These are phyloP conservation scores for Trypanosoma vivax DNA, from an alignment of 208 protist genomes.

Conservation along the genomic window DNA sequence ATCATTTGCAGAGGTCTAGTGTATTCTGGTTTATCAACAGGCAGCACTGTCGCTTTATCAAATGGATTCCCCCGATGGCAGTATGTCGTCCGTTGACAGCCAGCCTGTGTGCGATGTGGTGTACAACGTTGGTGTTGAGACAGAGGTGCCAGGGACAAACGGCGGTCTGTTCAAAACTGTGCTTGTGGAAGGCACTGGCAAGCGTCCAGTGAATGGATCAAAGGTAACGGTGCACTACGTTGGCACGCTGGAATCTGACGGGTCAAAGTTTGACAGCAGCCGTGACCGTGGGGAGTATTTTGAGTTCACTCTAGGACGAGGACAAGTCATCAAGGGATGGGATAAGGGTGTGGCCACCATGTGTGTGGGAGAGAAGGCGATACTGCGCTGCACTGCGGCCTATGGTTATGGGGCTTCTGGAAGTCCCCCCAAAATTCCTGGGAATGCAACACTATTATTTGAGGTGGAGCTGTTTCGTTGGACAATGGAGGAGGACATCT, in stretches of 20 bases:
- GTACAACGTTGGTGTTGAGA: conserved; percentile 62
- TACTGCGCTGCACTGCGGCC: conserved; percentile 58
- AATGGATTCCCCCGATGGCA: conserved; percentile 14
- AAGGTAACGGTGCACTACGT: conserved; percentile 89
- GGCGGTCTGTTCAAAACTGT: conserved; percentile 75
- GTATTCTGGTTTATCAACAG: too few relatives aligned
- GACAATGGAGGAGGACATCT: conserved; percentile 75
- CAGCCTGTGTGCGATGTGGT: conserved; percentile 56
- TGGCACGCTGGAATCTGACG: conserved; percentile 69
- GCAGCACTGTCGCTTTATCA: conserved; percentile 1
- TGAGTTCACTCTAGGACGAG: conserved; percentile 79
- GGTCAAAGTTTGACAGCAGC: conserved; percentile 87
- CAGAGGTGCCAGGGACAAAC: conserved; percentile 70
- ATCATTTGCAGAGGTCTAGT: background rate
- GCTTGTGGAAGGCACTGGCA: conserved; percentile 64
- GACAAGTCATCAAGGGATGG: conserved; percentile 91
- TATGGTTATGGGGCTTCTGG: conserved; percentile 83
- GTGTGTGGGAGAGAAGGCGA: conserved; percentile 79
- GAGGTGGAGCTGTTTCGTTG: conserved; percentile 87
- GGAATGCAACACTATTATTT: conserved; percentile 85
- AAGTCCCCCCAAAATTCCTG: conserved; percentile 79
- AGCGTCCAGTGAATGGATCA: conserved; percentile 60
- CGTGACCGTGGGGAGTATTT: conserved; percentile 77
- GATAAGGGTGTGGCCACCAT: conserved; percentile 88
- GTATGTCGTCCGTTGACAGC: conserved; percentile 46